Base-by-base conservation (phyloP, 345 rosid species). In the Eucalyptus globulus region DNA sequence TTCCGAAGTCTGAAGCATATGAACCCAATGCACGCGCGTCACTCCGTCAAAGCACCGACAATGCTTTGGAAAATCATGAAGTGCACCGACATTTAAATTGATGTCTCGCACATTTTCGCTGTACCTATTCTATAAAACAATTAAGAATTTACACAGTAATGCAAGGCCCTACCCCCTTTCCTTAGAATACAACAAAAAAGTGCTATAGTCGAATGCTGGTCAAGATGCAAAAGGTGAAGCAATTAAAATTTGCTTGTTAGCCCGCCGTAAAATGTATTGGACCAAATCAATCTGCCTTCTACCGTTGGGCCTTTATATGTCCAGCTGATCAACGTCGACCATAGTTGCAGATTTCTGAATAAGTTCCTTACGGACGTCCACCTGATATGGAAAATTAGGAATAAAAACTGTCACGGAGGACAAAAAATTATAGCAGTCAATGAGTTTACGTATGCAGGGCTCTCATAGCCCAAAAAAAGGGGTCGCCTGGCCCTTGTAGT, bases 311-410 rank as follows among this genome's bases (percentile, higher is more conserved):
- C 45, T 50, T 12, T 86, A 98, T 81, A 98, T 97, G 90, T 98
- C 99, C 60, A 97, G 94, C 58, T 90, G 95, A 67, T 95, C 97
- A 26, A 96, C 89, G 88, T 93, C 92, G 10, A 96, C 89, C 91
- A 85, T 92, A 43, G 91, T 91, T 34, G 99, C 97, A 53, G 97
- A 91, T 88, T 92, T 94, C 92, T 93, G 89, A 21, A 98, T 96
- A 56, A 98, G 97, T 88, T 95, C 96, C 94, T 97, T 98, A 51
- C 99, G 95, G 29, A 11, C 91, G 91, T 97, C 99, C 34, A 97
- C 99, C 99, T 97, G 87, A 50, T 12, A 10, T 29, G 5, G 80
- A 58, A 88, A 43, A n/a, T 26, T 50, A 43, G 10, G 6, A 81
- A 37, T 34, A 12, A 88, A 37, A 54, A 85, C 31, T 27, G 86